Base-by-base conservation (phyloP, 148 eudicot genomes). In the Polygonum aviculare region DNA sequence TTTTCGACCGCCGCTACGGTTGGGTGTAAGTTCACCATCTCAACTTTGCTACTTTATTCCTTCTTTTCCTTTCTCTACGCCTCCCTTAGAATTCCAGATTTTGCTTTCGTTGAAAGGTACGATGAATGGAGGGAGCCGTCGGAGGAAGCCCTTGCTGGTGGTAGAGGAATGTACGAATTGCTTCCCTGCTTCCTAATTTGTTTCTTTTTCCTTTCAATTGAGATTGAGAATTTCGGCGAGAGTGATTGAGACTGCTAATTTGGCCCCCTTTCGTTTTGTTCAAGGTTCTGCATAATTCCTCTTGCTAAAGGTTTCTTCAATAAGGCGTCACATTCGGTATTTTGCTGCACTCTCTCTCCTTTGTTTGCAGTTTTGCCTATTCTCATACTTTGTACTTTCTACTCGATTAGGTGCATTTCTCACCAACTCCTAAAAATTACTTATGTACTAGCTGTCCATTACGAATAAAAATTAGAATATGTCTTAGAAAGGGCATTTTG, bases 241-340 rank as follows among this genome's bases (percentile, higher is more conserved):
- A 39, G 41, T 39, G 41, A 39, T 50, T 50, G 54, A 50, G 54
- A 62, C 8, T 38, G 10, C 16, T 35, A 35, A 67, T 67, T 67
- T 14, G 9, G 16, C 69, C 21, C 7, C 3, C 10, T 36, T 36
- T 67, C 38, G 45, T 35, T 67, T 67, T 5, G 10, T 5, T 67
- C 21, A 67, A 67, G 72, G 72, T 67, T 67, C 72, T 67, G 72
- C 72, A 67, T 67, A 36, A n/a, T 38, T 33, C 72, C 72, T 67
- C 72, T 67, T 41, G 72, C 44, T 14, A 67, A 67, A 38, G 72
- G 44, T 67, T 67, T 67, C 45, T 36, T 67, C 10, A 36, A 67
- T 9, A 38, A 3, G 21, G 72, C 72, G 3, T 67, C 72, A 45
- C 41, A 67, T 67, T 67, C 72, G 72, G 72, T 67, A 67, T 67